phyloP scores from a whole-genome alignment of 2,329 filamentous ascomycete genomes.

The Metarhizium anisopliae region DNA sequence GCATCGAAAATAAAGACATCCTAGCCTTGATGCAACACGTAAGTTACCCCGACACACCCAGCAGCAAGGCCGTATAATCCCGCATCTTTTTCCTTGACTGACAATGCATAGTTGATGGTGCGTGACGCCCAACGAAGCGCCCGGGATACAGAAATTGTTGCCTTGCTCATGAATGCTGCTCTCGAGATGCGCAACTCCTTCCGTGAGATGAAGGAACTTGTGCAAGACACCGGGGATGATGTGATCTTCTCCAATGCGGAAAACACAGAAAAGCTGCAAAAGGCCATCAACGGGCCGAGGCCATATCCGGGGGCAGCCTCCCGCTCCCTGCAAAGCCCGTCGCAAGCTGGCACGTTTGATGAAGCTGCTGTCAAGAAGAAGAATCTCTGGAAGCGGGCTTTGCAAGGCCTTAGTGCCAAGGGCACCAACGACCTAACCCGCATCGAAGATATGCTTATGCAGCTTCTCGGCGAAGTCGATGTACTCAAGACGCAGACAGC shows the following conservation, averaged over 20 bases:
- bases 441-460: conserved; percentile 87
- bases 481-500: conserved; percentile 58
- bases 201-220: conserved; percentile 87
- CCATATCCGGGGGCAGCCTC: conserved; percentile 63
- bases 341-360: conserved; percentile 45
- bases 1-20: conserved; percentile 93
- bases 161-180: conserved; percentile 86
- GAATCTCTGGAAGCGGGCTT: conserved; percentile 88
- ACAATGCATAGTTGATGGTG: conserved; percentile 63
- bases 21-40: conserved; percentile 95
- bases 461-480: conserved; percentile 87
- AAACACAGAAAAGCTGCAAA: conserved; percentile 79
- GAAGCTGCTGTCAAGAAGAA: conserved; percentile 68
- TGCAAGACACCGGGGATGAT: conserved; percentile 75
- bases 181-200: conserved; percentile 97
- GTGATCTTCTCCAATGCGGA: conserved; percentile 81
- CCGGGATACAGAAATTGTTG: conserved; percentile 89
- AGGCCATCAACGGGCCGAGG: conserved; percentile 74
- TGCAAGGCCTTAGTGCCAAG: conserved; percentile 82
- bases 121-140: conserved; percentile 94
- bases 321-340: conserved; percentile 48
- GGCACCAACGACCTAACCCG: conserved; percentile 79
- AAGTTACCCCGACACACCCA: conserved; percentile 24
- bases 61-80: too few relatives aligned
- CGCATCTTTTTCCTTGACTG: conserved; percentile 11